Percentiles rank a stretch among this genome's conserved stretches.
These are phyloP conservation scores for Leucoagaricus sp. DNA, from an alignment of 1,284 basidiomycete genomes.

Conservation along the genomic window DNA sequence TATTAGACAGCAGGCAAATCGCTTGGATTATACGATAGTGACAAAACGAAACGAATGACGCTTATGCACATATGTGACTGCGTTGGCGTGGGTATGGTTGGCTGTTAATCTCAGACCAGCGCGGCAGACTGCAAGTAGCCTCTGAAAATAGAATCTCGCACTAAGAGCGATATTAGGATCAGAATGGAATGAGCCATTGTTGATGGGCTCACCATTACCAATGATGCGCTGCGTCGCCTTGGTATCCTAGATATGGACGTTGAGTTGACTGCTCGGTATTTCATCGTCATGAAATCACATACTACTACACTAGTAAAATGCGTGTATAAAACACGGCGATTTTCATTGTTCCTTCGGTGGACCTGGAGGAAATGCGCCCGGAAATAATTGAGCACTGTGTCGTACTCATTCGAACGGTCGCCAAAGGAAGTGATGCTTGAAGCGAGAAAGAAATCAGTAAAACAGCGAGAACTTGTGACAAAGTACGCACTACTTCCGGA, in stretches of 20 bases:
- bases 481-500: conserved; percentile 73
- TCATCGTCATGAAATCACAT: conserved; percentile 30
- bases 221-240: conserved; percentile 81
- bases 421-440: conserved; percentile 79
- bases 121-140: conserved; percentile 73
- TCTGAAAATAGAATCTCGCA: conserved; percentile 72
- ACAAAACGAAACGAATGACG: not conserved
- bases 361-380: conserved; percentile 82
- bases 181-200: not conserved
- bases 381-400: conserved; percentile 80
- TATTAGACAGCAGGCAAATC: conserved; percentile 6
- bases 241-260: conserved; percentile 56
- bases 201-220: conserved; percentile 59
- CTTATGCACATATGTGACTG: too few species aligned
- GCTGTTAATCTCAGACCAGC: conserved; percentile 43
- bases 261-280: not conserved
- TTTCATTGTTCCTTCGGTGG: conserved; percentile 76
- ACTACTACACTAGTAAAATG: conserved; percentile 81
- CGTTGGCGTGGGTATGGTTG: too few species aligned
- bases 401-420: conserved; percentile 76
- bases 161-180: conserved; percentile 33
- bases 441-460: conserved; percentile 5
- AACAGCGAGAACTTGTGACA: conserved; percentile 13
- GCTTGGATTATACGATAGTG: conserved; percentile 7
- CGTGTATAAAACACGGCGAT: conserved; percentile 74